Base-by-base conservation (phyloP, 129 eudicot species). In the Flaveria brownii region DNA sequence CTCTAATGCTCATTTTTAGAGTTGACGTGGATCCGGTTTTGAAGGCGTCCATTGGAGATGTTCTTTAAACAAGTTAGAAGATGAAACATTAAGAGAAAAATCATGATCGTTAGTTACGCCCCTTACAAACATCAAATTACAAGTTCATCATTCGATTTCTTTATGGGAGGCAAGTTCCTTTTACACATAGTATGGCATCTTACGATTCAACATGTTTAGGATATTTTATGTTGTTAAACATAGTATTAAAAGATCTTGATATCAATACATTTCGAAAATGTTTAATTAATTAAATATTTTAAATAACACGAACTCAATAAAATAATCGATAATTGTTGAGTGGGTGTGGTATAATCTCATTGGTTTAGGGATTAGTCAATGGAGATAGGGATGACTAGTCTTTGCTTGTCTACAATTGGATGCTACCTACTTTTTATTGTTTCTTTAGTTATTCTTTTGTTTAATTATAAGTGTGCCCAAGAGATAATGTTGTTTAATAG, bases 321-420 rank as follows among this genome's bases (percentile, higher is more conserved):
- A 65, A 67, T 67, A 68, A 52, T 4, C n/a, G 23, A 36, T 20
- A n/a, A 22, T 5, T 17, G 70, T n/a, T 73, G 59, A 73, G 83
- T 80, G 74, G 83, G 52, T 51, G 61, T 73, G 79, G 79, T 80
- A 42, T 80, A 54, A 66, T 66, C 68, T 73, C 75, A 80, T 80
- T 65, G 83, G 79, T 52, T 73, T 54, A 52, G 75, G 75, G 52
- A 52, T 73, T 66, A 30, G 54, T 78, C 73, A 30, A 30, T 30
- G 36, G 5, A 30, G 5, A 30, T 65, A 65, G 69, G 74, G 36
- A 80, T 67, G 72, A 72, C 68, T 28, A 43, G 79, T 47, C 78
- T 79, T 73, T 54, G 70, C 62, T 54, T 43, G 30, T 73, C 74
- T 73, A 80, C 83, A 66, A 80, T 66, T 80, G 79, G 75, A 73